A percentile compares a stretch with the other conserved stretches of the same genome.
phyloP scores from a whole-genome alignment of 108 stramenopile genomes.

The Fragilariopsis cylindrus region DNA sequence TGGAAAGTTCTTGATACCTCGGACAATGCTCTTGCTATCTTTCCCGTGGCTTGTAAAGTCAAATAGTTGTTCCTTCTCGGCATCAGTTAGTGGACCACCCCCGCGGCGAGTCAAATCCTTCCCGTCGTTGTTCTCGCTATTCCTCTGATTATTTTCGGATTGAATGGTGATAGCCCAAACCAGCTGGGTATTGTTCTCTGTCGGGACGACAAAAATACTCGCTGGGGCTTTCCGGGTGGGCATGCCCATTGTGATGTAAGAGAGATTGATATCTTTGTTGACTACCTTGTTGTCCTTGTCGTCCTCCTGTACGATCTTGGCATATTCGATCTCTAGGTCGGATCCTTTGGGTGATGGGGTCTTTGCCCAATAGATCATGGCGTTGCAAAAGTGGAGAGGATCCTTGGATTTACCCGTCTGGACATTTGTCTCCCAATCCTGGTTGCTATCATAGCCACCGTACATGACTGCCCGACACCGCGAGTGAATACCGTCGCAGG shows the following conservation, averaged over 20 bases:
- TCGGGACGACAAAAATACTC: not conserved
- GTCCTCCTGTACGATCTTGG: not conserved
- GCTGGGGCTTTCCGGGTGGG: not conserved
- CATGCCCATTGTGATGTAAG: not conserved
- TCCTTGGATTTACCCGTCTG: constrained; percentile 10
- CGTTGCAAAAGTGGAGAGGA: constrained; percentile 20
- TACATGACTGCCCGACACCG: constrained; percentile 11
- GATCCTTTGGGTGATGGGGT: constrained; percentile 12
- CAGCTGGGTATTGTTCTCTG: not conserved
- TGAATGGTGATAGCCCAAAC: not conserved
- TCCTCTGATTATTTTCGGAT: not conserved
- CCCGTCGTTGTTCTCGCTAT: not conserved
- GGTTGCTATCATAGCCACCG: not conserved
- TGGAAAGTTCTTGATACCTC: not conserved
- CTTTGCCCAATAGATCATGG: constrained; percentile 24
- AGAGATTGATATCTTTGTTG: not conserved
- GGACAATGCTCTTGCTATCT: not conserved
- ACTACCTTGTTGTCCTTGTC: constrained; percentile 2
- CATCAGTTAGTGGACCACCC: constrained; percentile 16
- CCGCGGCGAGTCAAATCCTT: constrained; percentile 37
- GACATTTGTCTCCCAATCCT: constrained; percentile 6
- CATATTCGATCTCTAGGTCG: constrained; percentile 11
- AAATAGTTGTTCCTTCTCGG: constrained; percentile 22
- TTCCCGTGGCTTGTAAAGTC: constrained; percentile 1
- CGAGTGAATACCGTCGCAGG: constrained; percentile 32